phyloP scores from a whole-genome alignment of 371 early-diverging fungal species.

The Lichtheimia ramosa region DNA sequence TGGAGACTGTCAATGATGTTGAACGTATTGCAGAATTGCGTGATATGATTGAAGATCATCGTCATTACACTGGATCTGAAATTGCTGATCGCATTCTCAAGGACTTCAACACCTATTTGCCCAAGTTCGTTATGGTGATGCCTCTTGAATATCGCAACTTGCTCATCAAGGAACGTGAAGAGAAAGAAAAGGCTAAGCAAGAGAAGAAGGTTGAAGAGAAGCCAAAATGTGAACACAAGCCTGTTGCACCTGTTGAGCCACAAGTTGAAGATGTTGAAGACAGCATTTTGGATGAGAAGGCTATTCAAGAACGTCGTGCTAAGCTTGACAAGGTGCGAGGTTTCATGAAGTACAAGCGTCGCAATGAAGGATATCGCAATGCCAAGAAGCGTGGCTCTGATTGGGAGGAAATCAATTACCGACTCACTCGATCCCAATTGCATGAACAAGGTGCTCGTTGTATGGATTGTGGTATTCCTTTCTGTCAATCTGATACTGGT shows the following conservation, averaged over 20 bases:
- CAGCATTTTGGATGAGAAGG: conserved; percentile 72
- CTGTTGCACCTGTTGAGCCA: conserved; percentile 36
- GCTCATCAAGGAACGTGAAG: conserved; percentile 61
- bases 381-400: conserved; percentile 79
- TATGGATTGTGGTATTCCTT: conserved; percentile 98
- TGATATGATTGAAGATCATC: conserved; percentile 80
- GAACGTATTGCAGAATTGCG: conserved; percentile 80
- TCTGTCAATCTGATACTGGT: conserved; percentile 95
- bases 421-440: conserved; percentile 77
- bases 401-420: conserved; percentile 92
- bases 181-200: conserved; percentile 22
- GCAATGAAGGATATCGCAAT: conserved; percentile 85
- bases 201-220: conserved; percentile 28
- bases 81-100: conserved; percentile 73
- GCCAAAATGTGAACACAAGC: conserved; percentile 5
- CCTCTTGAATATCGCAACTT: conserved; percentile 90
- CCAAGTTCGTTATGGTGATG: conserved; percentile 91
- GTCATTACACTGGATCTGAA: conserved; percentile 79
- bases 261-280: conserved; percentile 90
- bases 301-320: conserved; percentile 63
- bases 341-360: conserved; percentile 91
- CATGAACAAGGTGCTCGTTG: conserved; percentile 95
- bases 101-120: conserved; percentile 69
- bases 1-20: conserved; percentile 76
- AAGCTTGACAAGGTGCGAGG: conserved; percentile 83